These are phyloP conservation scores for Simplicillium sp. DNA, from an alignment of 2,329 filamentous ascomycete species.

Conservation along the genomic window DNA sequence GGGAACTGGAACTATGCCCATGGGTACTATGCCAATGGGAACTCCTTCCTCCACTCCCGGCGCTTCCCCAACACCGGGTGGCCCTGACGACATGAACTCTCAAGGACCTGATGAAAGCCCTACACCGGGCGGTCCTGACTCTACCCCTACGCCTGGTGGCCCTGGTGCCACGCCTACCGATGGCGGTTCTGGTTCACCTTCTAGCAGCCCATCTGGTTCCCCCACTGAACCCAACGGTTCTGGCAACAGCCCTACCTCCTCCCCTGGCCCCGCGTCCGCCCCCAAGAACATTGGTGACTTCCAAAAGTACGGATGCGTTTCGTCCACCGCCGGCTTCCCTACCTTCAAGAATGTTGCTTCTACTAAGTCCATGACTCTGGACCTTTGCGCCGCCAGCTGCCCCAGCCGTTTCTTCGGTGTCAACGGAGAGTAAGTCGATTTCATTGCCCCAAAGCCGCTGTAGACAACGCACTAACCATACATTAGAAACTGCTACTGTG, in stretches of 20 bases:
- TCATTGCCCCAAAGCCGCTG: neutral
- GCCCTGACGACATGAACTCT: no score
- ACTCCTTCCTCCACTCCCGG: no score
- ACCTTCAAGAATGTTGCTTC: slow-evolving; percentile 11
- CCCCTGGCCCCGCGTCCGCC: neutral
- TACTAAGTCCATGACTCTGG: slow-evolving; percentile 11
- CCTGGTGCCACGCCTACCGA: no score
- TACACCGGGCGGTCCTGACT: no score
- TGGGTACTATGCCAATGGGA: no score
- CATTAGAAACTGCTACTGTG: slow-evolving; percentile 14
- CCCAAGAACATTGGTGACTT: slow-evolving; percentile 4
- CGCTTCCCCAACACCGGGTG: no score
- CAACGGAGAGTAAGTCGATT: slow-evolving; percentile 12
- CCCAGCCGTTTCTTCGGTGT: slow-evolving; percentile 14
- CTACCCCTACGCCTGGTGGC: no score
- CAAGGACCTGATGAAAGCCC: no score
- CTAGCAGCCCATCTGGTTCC: neutral
- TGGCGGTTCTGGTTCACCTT: slow-evolving; percentile 5
- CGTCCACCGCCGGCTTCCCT: slow-evolving; percentile 16
- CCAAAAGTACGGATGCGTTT: slow-evolving; percentile 14
- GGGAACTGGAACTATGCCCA: no score
- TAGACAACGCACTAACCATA: no score
- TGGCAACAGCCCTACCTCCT: neutral
- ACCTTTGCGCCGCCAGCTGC: slow-evolving; percentile 16
- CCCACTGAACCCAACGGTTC: neutral